phyloP scores from a whole-genome alignment of 2,329 filamentous ascomycete genomes.

The Elsinoe fawcettii region DNA sequence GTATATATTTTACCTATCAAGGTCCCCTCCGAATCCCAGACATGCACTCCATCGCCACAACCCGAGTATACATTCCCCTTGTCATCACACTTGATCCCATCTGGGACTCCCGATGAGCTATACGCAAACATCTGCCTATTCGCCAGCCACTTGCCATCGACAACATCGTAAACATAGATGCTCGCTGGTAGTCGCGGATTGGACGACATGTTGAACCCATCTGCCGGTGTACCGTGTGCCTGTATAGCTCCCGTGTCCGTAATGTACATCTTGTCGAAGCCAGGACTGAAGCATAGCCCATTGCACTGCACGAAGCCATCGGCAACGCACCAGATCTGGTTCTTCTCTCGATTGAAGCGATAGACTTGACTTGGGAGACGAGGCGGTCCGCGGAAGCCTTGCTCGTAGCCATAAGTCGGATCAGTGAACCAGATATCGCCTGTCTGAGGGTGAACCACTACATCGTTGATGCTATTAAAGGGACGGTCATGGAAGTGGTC shows the following conservation, averaged over 20 bases:
- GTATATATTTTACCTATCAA: constrained; percentile 52
- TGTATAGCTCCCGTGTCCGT: constrained; percentile 49
- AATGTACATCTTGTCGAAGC: constrained; percentile 47
- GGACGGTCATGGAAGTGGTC: constrained; percentile 55
- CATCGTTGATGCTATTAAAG: constrained; percentile 54
- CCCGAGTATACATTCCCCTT: constrained; percentile 50
- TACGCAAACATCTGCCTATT: constrained; percentile 45
- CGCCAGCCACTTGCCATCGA: constrained; percentile 18
- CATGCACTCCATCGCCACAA: constrained; percentile 48
- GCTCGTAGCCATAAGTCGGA: constrained; percentile 51
- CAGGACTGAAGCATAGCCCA: constrained; percentile 50
- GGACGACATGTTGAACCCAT: constrained; percentile 20
- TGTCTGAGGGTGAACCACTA: constrained; percentile 44
- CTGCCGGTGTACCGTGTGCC: constrained; percentile 21
- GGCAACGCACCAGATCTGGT: constrained; percentile 48
- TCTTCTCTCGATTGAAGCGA: constrained; percentile 44
- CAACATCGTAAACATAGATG: constrained; percentile 33
- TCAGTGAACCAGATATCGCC: constrained; percentile 60
- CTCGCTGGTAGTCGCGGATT: constrained; percentile 32
- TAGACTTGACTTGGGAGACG: constrained; percentile 53
- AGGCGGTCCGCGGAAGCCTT: constrained; percentile 49
- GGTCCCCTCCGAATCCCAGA: constrained; percentile 45
- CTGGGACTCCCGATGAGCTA: constrained; percentile 46
- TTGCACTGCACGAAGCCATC: constrained; percentile 52
- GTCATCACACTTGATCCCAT: constrained; percentile 50